These are phyloP conservation scores for Phycomyces nitens DNA, from an alignment of 192 early-diverging fungal genomes.

Conservation along the genomic window DNA sequence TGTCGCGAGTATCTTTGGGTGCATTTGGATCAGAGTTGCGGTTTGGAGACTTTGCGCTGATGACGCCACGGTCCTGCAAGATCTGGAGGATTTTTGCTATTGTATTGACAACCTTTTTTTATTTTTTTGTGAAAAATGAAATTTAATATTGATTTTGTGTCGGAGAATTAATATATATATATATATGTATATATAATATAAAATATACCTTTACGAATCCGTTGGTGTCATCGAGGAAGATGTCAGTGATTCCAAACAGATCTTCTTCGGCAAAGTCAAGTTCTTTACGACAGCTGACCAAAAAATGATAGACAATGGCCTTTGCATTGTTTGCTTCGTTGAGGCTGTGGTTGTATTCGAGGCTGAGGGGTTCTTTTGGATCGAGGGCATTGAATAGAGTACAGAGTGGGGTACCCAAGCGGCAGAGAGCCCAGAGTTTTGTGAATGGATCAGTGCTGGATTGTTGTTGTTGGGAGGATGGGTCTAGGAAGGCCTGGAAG, in stretches of 20 bases:
- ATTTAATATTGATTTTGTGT: too few relatives aligned
- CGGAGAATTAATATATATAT: too few relatives aligned
- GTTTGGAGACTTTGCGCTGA: slow-evolving; percentile 30
- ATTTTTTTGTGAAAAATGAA: too few relatives aligned
- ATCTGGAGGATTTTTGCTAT: slow-evolving; percentile 73
- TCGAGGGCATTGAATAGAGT: slow-evolving; percentile 68
- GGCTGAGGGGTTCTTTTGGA: slow-evolving; percentile 58
- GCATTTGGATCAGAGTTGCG: slow-evolving; percentile 51
- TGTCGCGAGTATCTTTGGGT: slow-evolving; percentile 86
- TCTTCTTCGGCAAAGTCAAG: slow-evolving; percentile 72
- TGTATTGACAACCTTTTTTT: slow-evolving; percentile 73
- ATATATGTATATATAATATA: too few relatives aligned
- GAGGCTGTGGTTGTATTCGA: slow-evolving; percentile 50
- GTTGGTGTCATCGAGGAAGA: slow-evolving; percentile 94
- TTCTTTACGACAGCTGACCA: slow-evolving; percentile 82
- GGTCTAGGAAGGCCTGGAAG: slow-evolving; percentile 58
- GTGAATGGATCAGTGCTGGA: slow-evolving; percentile 60
- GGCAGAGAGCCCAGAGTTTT: slow-evolving; percentile 69
- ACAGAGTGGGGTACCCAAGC: slow-evolving; percentile 66
- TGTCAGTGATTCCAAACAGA: slow-evolving; percentile 79
- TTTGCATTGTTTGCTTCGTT: slow-evolving; percentile 69
- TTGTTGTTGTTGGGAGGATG: slow-evolving; percentile 28
- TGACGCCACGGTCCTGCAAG: slow-evolving; percentile 66
- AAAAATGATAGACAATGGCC: slow-evolving; percentile 80
- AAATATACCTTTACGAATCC: slow-evolving; percentile 96